Base-by-base conservation (phyloP, 1,284 basidiomycete species). In the Testicularia cyperi region DNA sequence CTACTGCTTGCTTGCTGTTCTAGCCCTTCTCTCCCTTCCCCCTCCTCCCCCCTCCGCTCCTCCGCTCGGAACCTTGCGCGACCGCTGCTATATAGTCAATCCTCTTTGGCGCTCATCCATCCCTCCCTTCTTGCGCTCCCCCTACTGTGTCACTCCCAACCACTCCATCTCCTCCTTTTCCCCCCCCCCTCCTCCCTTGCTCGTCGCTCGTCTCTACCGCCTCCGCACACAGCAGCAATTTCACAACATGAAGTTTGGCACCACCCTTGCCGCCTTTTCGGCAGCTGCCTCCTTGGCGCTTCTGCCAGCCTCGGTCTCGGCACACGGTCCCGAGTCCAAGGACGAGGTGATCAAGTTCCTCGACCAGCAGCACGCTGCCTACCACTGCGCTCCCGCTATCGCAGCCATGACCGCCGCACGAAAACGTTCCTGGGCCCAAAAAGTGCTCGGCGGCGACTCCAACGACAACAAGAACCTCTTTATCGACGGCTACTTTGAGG, bases 321-420 rank as follows among this genome's bases (percentile, higher is more conserved):
- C 68, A 35, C 75, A 75, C 40, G 75, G 62, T 24, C 65, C 69
- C 35, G 66, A 71, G 44, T 68, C 72, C 15, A 61, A 66, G 19
- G 65, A 74, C 4, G 69, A 77, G 29, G 70, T 77, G 16, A 44
- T 64, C 39, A 56, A 60, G 31, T 74, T 69, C 56, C 54, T 68
- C 31, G 70, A 61, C 35, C 66, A 65, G 28, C 72, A 78, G 38
- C 63, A 70, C 25, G 60, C 70, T n/a, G 69, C 73, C n/a, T 77
- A 76, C 58, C 74, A 77, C 58, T 78, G 77, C 41, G 76, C 75
- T 6, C 77, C 77, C 19, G 66, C 71, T 32, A 71, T 78, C 29
- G 69, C 69, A n/a, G 74, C 73, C 21, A 74, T 76, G 60, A 67
- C 66, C 16, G 76, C 68, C 0, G 57, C 68, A 34, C 61, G 77